A percentile compares a stretch with the other conserved stretches of the same genome.
Evolutionary conservation across 768 basidiomycete species (phyloP).

Genomic region (Termitomyces sp.): DNA sequence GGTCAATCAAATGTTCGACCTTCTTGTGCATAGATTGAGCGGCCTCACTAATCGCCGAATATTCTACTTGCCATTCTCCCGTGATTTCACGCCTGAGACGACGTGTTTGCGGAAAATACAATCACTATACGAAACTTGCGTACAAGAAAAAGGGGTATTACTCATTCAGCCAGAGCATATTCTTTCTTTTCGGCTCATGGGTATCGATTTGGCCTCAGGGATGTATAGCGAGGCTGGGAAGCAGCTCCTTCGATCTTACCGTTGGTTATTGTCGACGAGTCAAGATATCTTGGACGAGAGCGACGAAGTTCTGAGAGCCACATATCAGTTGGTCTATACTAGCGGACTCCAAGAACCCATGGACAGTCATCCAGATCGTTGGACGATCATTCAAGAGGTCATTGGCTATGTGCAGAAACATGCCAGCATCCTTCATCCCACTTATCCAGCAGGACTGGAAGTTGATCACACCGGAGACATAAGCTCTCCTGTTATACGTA

Average conservation of each 20-base stretch:
- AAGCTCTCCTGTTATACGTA: conserved; percentile 10
- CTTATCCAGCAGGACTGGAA: conserved; percentile 17
- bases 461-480: background rate
- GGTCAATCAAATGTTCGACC: conserved; percentile 39
- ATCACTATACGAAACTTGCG: conserved; percentile 32
- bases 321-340: conserved; percentile 45
- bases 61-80: conserved; percentile 45
- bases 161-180: conserved; percentile 49
- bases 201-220: conserved; percentile 25
- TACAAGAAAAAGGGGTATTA: conserved; percentile 31
- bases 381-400: conserved; percentile 33
- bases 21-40: conserved; percentile 35
- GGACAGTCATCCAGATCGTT: conserved; percentile 37
- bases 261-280: conserved; percentile 20
- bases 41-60: conserved; percentile 42
- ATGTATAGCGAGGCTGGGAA: conserved; percentile 5
- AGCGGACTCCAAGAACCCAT: conserved; percentile 29
- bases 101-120: conserved; percentile 19
- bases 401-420: conserved; percentile 22
- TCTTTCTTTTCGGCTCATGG: conserved; percentile 44
- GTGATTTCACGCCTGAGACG: conserved; percentile 22
- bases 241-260: conserved; percentile 19
- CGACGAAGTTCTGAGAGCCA: conserved; percentile 40
- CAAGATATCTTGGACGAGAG: conserved; percentile 41
- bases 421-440: conserved; percentile 9